Evolutionary conservation across 306 rosid genomes (phyloP).

Genomic region (Cucumis hystrix): DNA sequence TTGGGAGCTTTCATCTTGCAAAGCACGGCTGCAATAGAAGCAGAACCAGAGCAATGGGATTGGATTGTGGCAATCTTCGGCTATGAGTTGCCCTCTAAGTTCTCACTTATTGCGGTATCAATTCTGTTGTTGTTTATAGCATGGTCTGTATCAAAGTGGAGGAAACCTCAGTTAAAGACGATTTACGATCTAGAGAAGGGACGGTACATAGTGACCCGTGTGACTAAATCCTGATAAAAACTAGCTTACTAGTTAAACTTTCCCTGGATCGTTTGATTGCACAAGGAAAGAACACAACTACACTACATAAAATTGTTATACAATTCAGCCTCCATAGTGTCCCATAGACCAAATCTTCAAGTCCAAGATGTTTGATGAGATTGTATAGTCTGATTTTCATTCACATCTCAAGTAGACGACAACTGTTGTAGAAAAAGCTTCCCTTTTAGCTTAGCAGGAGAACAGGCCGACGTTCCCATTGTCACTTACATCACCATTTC

Average conservation of each 20-base stretch:
- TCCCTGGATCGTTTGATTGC: neutral
- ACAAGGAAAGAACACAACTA: neutral
- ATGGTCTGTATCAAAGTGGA: conserved; percentile 80
- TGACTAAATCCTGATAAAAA: conserved; percentile 29
- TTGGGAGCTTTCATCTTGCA: conserved; percentile 93
- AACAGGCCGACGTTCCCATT: neutral
- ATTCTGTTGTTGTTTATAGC: conserved; percentile 49
- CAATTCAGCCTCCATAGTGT: neutral
- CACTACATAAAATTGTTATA: neutral
- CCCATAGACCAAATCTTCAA: neutral
- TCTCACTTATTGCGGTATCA: conserved; percentile 40
- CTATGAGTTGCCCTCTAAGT: conserved; percentile 40
- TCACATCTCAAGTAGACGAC: neutral
- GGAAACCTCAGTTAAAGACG: conserved; percentile 85
- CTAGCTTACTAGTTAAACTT: neutral
- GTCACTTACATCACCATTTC: too few relatives aligned
- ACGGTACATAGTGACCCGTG: conserved; percentile 64
- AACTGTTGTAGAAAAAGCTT: neutral
- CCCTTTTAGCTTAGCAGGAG: neutral
- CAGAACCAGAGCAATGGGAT: conserved; percentile 17
- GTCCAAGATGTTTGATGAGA: conserved; percentile 1
- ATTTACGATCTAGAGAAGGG: conserved; percentile 84
- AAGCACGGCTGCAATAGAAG: conserved; percentile 35
- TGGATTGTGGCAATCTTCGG: conserved; percentile 41
- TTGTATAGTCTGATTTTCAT: conserved; percentile 4